A percentile compares a stretch with the other conserved stretches of the same genome.
Evolutionary conservation across 768 basidiomycete genomes (phyloP).

Genomic region (Chalciporus chontae): DNA sequence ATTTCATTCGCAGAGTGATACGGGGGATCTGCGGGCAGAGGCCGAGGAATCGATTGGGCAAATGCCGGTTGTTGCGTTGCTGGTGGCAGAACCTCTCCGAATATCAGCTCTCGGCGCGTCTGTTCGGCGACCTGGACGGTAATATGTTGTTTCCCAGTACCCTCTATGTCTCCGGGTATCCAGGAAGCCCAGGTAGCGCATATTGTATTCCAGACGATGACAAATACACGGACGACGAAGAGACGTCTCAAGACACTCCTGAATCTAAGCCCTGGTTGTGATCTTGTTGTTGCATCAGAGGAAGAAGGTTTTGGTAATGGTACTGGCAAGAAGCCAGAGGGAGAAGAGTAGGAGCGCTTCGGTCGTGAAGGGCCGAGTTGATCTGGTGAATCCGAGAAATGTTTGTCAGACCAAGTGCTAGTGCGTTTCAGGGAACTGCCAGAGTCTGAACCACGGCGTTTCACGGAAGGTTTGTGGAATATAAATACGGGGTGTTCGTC

Average conservation of each 20-base stretch:
- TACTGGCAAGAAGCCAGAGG: constrained; percentile 45
- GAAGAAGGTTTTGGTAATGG: constrained; percentile 29
- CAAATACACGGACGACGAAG: constrained; percentile 68
- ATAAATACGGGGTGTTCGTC: constrained; percentile 34
- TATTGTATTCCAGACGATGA: constrained; percentile 66
- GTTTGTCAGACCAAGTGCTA: constrained; percentile 55
- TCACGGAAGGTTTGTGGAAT: constrained; percentile 17
- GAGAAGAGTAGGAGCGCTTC: constrained; percentile 63
- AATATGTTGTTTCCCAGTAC: constrained; percentile 7
- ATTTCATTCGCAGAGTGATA: constrained; percentile 5
- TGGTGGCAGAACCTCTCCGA: constrained; percentile 16
- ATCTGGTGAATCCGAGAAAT: constrained; percentile 34
- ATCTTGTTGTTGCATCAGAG: constrained; percentile 33
- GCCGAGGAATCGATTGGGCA: constrained; percentile 24
- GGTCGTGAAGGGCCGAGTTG: constrained; percentile 32
- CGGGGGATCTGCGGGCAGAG: constrained; percentile 19
- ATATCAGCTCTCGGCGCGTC: constrained; percentile 4
- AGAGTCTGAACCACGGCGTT: constrained; percentile 28
- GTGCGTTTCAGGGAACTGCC: constrained; percentile 42
- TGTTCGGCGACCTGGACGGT: constrained; percentile 7
- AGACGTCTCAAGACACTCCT: constrained; percentile 49
- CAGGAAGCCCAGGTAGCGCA: constrained; percentile 57
- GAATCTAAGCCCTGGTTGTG: constrained; percentile 38
- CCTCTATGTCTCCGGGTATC: constrained; percentile 24
- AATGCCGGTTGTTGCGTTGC: constrained; percentile 17